Conservation (phyloP, 768 basidiomycete species). For the Tulasnella calospora region DNA sequence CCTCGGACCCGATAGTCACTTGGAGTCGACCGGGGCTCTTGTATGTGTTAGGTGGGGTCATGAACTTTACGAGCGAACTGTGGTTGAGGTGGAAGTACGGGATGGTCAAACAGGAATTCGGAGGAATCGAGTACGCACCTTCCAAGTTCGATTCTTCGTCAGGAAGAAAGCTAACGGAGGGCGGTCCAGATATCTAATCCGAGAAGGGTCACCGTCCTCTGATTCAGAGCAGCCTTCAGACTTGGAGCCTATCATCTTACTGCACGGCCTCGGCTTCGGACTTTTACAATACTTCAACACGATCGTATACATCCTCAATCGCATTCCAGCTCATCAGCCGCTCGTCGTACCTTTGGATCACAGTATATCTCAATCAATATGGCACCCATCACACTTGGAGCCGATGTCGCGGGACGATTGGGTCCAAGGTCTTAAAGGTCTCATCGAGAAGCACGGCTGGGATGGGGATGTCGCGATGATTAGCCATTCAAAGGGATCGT, state of each 20-base stretch:
- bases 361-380: constrained; percentile 79
- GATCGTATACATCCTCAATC: constrained; percentile 47
- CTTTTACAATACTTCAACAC: constrained; percentile 66
- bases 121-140: constrained; percentile 61
- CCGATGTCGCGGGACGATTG: constrained; percentile 64
- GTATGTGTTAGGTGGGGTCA: constrained; percentile 42
- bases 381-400: constrained; percentile 64
- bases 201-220: constrained; percentile 63
- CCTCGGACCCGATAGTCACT: constrained; percentile 70
- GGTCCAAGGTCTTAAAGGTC: constrained; percentile 50
- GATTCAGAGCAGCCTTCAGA: constrained; percentile 44
- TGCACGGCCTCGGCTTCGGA: constrained; percentile 87
- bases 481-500: constrained; percentile 90
- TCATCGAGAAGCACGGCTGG: constrained; percentile 58
- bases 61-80: constrained; percentile 48
- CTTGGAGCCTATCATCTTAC: constrained; percentile 51
- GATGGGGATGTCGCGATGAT: constrained; percentile 35
- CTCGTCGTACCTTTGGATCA: constrained; percentile 76
- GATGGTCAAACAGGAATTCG: constrained; percentile 46
- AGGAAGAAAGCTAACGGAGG: not conserved
- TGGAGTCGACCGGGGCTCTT: constrained; percentile 56
- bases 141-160: not conserved
- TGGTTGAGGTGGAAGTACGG: constrained; percentile 44
- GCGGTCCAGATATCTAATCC: constrained; percentile 61
- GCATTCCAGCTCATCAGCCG: constrained; percentile 58